A percentile compares a stretch with the other conserved stretches of the same genome.
These are phyloP conservation scores for Stagonosporopsis rhizophila DNA, from an alignment of 2,329 filamentous ascomycete genomes.

Conservation along the genomic window DNA sequence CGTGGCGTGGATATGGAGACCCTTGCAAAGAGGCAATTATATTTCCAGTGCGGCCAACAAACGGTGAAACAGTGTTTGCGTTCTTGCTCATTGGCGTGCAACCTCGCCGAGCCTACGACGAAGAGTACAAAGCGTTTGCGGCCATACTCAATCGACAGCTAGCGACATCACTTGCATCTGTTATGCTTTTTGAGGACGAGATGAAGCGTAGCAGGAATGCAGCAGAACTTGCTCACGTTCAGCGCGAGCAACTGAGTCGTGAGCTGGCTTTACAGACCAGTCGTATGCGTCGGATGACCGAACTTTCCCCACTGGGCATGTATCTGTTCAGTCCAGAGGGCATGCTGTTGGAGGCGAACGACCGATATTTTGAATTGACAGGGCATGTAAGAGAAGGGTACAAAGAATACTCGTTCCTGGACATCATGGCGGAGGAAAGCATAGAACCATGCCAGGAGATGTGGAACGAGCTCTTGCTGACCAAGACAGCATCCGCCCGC, in stretches of 20 bases:
- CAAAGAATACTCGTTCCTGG: constrained; percentile 53
- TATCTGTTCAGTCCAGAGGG: constrained; percentile 49
- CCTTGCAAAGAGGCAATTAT: constrained; percentile 44
- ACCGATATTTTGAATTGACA: constrained; percentile 58
- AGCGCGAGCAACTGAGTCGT: constrained; percentile 37
- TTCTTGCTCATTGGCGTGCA: constrained; percentile 44
- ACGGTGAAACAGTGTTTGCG: constrained; percentile 40
- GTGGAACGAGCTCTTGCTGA: constrained; percentile 50
- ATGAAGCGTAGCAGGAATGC: constrained; percentile 36
- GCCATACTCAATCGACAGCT: constrained; percentile 43
- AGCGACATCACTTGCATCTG: constrained; percentile 44
- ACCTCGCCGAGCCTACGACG: constrained; percentile 43
- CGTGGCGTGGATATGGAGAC: constrained; percentile 44
- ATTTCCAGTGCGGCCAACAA: constrained; percentile 42
- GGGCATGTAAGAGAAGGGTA: constrained; percentile 50
- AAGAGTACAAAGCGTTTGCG: constrained; percentile 42
- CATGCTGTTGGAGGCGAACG: constrained; percentile 53
- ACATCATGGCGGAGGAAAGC: constrained; percentile 51
- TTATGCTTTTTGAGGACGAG: constrained; percentile 44
- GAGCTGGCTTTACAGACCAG: constrained; percentile 41
- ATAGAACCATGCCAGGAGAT: constrained; percentile 41
- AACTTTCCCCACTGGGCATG: constrained; percentile 44
- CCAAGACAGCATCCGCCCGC: constrained; percentile 48
- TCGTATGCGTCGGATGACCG: constrained; percentile 46
- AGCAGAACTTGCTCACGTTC: constrained; percentile 37